Evolutionary conservation across 495 filamentous ascomycete genomes (phyloP).

Genomic region (Aspergillus sparsus): DNA sequence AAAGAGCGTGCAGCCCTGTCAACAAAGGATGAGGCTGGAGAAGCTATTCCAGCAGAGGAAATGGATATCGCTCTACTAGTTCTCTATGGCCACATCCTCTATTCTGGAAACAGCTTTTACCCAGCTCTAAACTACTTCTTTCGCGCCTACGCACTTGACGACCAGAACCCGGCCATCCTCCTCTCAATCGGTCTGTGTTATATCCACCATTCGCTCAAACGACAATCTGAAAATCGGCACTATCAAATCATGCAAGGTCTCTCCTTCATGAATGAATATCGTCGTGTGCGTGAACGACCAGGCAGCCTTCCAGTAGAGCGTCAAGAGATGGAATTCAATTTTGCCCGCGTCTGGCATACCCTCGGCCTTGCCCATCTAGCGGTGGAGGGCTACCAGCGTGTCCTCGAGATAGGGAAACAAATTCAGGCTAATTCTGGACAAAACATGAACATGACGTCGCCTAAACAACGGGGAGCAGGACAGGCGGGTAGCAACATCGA

Average conservation of each 20-base stretch:
- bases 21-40: conserved; percentile 49
- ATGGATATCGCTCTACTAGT: conserved; percentile 76
- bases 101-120: conserved; percentile 72
- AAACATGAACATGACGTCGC: conserved; percentile 16
- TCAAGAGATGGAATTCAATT: conserved; percentile 90
- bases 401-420: conserved; percentile 48
- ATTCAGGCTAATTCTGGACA: conserved; percentile 34
- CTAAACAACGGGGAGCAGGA: conserved; percentile 19
- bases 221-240: conserved; percentile 86
- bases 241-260: conserved; percentile 82
- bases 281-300: conserved; percentile 51
- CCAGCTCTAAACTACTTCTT: conserved; percentile 90
- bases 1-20: conserved; percentile 53
- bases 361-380: conserved; percentile 80
- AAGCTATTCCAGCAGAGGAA: conserved; percentile 50
- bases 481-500: conserved; percentile 22
- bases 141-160: conserved; percentile 78
- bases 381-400: conserved; percentile 68
- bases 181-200: conserved; percentile 71
- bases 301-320: conserved; percentile 47
- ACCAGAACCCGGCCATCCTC: conserved; percentile 72
- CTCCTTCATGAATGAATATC: conserved; percentile 77
- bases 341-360: conserved; percentile 76
- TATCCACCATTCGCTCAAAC: conserved; percentile 81
- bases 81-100: conserved; percentile 86